These are phyloP conservation scores for Arabis alpina DNA, from an alignment of 345 rosid species.

Conservation along the genomic window DNA sequence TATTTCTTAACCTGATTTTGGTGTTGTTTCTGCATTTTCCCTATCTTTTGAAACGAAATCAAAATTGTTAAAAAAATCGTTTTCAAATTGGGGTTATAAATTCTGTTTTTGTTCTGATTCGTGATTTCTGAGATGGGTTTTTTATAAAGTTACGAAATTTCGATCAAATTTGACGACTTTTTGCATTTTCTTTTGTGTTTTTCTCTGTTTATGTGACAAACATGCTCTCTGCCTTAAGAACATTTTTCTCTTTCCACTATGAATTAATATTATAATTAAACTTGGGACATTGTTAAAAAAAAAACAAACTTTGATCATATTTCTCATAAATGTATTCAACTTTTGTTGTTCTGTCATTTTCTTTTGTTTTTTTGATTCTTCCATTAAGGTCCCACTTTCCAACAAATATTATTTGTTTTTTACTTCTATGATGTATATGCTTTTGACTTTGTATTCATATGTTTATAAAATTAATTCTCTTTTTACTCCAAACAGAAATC, in stretches of 20 bases:
- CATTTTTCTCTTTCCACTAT: conserved; percentile 34
- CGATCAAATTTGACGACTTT: conserved; percentile 37
- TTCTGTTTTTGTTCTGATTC: conserved; percentile 32
- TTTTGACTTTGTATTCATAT: conserved; percentile 20
- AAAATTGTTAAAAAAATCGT: neutral
- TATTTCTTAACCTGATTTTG: neutral
- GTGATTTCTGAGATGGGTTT: conserved; percentile 24
- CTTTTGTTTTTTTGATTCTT: conserved; percentile 9
- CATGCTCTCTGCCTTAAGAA: conserved; percentile 32
- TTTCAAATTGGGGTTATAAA: neutral
- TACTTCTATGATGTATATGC: conserved; percentile 8
- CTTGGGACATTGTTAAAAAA: neutral
- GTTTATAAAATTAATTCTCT: neutral
- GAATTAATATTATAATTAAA: conserved; percentile 6
- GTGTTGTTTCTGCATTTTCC: neutral
- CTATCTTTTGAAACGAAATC: neutral
- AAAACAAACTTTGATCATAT: neutral
- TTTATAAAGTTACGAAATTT: conserved; percentile 7
- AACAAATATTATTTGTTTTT: conserved; percentile 15
- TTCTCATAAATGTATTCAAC: conserved; percentile 20
- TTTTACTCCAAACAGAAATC: conserved; percentile 19
- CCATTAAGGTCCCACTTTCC: conserved; percentile 38
- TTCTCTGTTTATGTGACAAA: conserved; percentile 27
- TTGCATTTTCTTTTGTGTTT: conserved; percentile 4
- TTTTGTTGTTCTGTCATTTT: conserved; percentile 16